A percentile compares a stretch with the other conserved stretches of the same genome.
These are phyloP conservation scores for Haematococcus sp. DNA, from an alignment of 139 green algal species.

Conservation along the genomic window DNA sequence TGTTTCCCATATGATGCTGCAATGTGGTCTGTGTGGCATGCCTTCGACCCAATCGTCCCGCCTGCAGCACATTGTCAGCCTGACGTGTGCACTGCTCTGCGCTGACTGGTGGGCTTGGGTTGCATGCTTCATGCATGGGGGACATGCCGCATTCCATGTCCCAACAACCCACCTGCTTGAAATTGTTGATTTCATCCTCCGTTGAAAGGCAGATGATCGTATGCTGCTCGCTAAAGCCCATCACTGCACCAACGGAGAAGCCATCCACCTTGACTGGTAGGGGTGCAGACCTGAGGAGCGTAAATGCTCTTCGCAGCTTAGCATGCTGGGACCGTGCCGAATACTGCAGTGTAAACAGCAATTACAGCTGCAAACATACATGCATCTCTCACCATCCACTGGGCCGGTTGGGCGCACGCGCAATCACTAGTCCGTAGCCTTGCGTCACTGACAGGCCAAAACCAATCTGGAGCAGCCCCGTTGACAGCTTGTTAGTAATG, in stretches of 20 bases:
- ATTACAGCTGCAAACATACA: too few relatives aligned
- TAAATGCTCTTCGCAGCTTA: too few relatives aligned
- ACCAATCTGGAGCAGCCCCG: slow-evolving; percentile 35
- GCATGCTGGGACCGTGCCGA: too few relatives aligned
- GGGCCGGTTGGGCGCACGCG: slow-evolving; percentile 26
- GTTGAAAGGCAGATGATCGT: slow-evolving; percentile 39
- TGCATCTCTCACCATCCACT: slow-evolving; percentile 32
- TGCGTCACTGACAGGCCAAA: slow-evolving; percentile 58
- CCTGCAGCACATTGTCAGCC: too few relatives aligned
- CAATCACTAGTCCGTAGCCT: slow-evolving; percentile 48
- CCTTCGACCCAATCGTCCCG: too few relatives aligned
- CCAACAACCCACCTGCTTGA: slow-evolving; percentile 28
- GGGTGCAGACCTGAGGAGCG: slow-evolving; percentile 52
- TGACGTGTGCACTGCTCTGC: too few relatives aligned
- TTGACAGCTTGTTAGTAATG: not conserved
- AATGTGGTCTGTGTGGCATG: too few relatives aligned
- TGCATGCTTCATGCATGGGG: not conserved
- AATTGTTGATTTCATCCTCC: slow-evolving; percentile 43
- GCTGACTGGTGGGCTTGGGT: too few relatives aligned
- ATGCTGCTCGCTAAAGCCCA: slow-evolving; percentile 55
- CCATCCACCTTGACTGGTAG: slow-evolving; percentile 58
- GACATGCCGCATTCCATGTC: too few relatives aligned
- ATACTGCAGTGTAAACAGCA: too few relatives aligned
- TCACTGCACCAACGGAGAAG: slow-evolving; percentile 53
- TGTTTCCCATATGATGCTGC: too few relatives aligned